Evolutionary conservation across 2,329 filamentous ascomycete species (phyloP), one percentile per base, ranked within the genome.

Genomic region (Hymenoscyphus fructigenus): DNA sequence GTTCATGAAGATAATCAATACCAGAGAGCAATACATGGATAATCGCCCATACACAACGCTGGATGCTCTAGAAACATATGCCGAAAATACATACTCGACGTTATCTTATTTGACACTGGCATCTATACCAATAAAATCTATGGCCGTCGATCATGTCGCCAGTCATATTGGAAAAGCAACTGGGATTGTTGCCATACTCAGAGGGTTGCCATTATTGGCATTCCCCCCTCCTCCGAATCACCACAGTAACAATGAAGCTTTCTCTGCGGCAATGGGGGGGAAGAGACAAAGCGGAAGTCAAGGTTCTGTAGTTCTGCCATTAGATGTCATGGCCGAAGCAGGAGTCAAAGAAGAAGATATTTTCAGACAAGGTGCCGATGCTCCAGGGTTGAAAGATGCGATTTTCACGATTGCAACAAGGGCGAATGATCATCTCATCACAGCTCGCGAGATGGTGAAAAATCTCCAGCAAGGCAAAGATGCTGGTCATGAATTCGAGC

Each of bases 381-480:
- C 94, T 0, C 82, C 87, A 0, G 93, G 93, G 0, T 82, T 98
- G 20, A 88, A 91, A 66, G 94, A 99, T 77, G 94, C 93, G 3
- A 87, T 98, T 0, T 99, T 98, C 78, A 85, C 87, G 3, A 92
- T 99, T 15, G 95, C 95, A 0, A 99, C 95, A 0, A 86, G 94
- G 44, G 95, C 95, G 6, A 96, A 96, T 74, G 95, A 99, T 76
- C 95, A 99, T 78, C 82, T 99, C 38, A 96, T 97, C 70, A 98
- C 94, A 0, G 94, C 91, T 1, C 84, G 93, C 65, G 92, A 97
- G 76, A 97, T 99, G 93, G 78, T 98, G 66, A 89, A 88, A 73
- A 92, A 91, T 72, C 79, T 97, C 23, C 86, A 86, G 62, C 88
- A 87, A 3, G 92, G 93, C 1, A 79, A 90, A 70, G 88, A 87